Percentiles rank a stretch among this genome's conserved stretches.
These are phyloP conservation scores for Penicillium occitanis DNA, from an alignment of 2,329 filamentous ascomycete genomes.

Conservation along the genomic window DNA sequence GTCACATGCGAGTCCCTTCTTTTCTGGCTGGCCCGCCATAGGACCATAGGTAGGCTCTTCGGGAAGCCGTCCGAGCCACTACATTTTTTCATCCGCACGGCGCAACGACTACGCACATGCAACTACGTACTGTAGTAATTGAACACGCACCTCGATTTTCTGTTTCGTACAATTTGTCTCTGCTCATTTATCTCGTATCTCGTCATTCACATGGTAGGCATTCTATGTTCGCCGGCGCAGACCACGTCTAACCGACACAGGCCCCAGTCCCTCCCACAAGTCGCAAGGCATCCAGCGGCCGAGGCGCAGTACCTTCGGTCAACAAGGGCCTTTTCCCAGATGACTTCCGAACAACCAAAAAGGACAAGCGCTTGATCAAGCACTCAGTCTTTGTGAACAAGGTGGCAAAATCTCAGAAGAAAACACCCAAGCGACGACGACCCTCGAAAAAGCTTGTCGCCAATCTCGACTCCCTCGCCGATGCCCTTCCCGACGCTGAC, in stretches of 20 bases:
- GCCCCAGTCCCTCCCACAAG: conserved; percentile 19
- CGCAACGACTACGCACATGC: neutral
- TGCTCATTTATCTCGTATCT: neutral
- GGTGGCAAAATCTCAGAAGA: conserved; percentile 63
- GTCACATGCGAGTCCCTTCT: conserved; percentile 12
- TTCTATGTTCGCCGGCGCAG: neutral
- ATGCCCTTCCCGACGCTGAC: conserved; percentile 70
- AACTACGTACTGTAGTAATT: neutral
- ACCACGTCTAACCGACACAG: conserved; percentile 3
- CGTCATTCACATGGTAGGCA: conserved; percentile 8
- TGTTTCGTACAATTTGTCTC: neutral
- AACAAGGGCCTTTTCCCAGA: conserved; percentile 29
- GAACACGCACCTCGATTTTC: neutral
- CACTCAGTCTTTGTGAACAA: conserved; percentile 76
- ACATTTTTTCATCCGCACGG: neutral
- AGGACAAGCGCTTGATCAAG: conserved; percentile 79
- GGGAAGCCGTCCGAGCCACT: conserved; percentile 9
- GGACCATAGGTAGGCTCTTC: neutral
- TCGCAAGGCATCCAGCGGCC: conserved; percentile 21
- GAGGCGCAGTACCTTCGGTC: conserved; percentile 19
- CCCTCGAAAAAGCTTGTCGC: conserved; percentile 76
- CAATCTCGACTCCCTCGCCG: conserved; percentile 71
- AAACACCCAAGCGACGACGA: conserved; percentile 62
- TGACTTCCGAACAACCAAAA: conserved; percentile 70
- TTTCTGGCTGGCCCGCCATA: neutral